Evolutionary conservation across 768 basidiomycete species (phyloP).

Genomic region (Xerocomus spinulosus): DNA sequence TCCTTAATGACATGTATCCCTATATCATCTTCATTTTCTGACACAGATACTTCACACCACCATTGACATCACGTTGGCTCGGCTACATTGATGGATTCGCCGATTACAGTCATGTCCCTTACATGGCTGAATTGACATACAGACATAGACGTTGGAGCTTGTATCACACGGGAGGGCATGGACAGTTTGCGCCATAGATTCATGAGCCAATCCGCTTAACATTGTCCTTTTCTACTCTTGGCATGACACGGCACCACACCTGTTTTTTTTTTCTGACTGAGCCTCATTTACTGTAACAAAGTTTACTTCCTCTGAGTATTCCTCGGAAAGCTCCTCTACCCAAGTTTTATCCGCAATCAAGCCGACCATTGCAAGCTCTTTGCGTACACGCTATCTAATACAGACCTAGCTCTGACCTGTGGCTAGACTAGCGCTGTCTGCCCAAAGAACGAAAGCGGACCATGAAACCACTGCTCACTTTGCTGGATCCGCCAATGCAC

Average conservation of each 20-base stretch:
- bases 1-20: conserved; percentile 15
- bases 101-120: conserved; percentile 10
- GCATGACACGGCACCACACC: conserved; percentile 3
- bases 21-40: conserved; percentile 27
- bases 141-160: conserved; percentile 15
- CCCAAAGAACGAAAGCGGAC: too few relatives aligned
- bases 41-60: conserved; percentile 19
- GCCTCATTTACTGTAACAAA: conserved; percentile 10
- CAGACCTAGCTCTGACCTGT: too few relatives aligned
- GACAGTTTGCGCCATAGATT: conserved; percentile 25
- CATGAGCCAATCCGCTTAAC: conserved; percentile 14
- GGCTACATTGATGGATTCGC: conserved; percentile 37
- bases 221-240: conserved; percentile 14
- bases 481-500: conserved; percentile 31
- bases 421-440: too few relatives aligned
- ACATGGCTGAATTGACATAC: conserved; percentile 6
- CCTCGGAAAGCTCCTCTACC: background rate
- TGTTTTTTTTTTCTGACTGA: conserved; percentile 5
- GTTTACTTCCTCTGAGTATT: conserved; percentile 1
- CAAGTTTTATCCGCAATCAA: too few relatives aligned
- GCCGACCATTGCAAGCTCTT: background rate
- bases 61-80: conserved; percentile 39
- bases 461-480: conserved; percentile 9
- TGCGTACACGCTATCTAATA: background rate
- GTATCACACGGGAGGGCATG: conserved; percentile 13